Percentiles rank a stretch among this genome's conserved stretches.
These are phyloP conservation scores for Sclerotinia borealis DNA, from an alignment of 2,329 filamentous ascomycete species.

Conservation along the genomic window DNA sequence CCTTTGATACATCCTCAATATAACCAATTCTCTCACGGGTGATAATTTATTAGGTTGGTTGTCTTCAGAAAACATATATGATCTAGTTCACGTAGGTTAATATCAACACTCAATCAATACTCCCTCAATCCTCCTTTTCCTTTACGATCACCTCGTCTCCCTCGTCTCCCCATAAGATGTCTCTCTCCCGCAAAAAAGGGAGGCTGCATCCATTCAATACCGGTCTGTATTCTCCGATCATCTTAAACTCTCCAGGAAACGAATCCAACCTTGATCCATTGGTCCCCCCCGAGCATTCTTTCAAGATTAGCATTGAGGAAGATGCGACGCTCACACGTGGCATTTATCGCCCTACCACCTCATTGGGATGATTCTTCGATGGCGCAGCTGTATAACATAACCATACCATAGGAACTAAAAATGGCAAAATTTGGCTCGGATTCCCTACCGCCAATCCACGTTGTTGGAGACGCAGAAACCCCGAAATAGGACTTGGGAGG, in stretches of 20 bases:
- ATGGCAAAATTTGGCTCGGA: neutral
- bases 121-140: neutral
- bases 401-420: neutral
- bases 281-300: neutral
- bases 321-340: conserved; percentile 3
- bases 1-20: neutral
- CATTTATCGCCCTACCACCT: neutral
- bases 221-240: neutral
- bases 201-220: conserved; percentile 10
- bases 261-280: neutral
- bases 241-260: neutral
- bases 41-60: too few species aligned
- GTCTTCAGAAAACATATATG: neutral
- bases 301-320: neutral
- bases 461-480: neutral
- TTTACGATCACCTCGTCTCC: neutral
- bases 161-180: neutral
- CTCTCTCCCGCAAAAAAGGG: neutral
- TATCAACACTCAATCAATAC: neutral
- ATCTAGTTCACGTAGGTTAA: neutral
- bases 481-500: neutral
- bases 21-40: neutral
- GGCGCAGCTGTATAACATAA: conserved; percentile 3
- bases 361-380: neutral
- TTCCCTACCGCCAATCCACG: neutral